phyloP scores from a whole-genome alignment of 495 filamentous ascomycete genomes.

The Jackrogersella minutella region DNA sequence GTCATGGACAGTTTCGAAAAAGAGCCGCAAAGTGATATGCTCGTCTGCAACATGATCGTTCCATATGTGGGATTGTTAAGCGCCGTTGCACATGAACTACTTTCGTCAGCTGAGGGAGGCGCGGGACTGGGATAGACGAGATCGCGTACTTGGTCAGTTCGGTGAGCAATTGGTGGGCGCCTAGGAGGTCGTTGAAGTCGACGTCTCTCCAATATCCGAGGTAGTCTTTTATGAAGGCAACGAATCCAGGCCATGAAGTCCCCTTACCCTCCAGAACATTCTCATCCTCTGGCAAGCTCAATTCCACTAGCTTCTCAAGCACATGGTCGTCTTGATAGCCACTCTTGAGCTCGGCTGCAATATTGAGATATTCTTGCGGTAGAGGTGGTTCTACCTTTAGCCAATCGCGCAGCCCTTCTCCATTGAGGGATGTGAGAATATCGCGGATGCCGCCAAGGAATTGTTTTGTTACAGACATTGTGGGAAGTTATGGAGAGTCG shows the following conservation, averaged over 20 bases:
- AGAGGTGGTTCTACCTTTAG: conserved; percentile 55
- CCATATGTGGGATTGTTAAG: conserved; percentile 81
- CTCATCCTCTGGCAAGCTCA: conserved; percentile 60
- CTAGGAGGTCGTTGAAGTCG: conserved; percentile 74
- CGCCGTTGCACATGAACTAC: conserved; percentile 78
- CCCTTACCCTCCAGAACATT: conserved; percentile 57
- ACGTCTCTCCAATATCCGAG: conserved; percentile 81
- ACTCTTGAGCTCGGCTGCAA: conserved; percentile 70
- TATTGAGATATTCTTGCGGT: conserved; percentile 69
- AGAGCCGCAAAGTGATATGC: conserved; percentile 76
- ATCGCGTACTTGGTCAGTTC: conserved; percentile 70
- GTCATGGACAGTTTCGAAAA: conserved; percentile 82
- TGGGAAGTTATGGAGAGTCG: not conserved
- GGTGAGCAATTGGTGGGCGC: conserved; percentile 77
- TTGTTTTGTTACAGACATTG: conserved; percentile 50
- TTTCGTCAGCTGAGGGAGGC: conserved; percentile 13
- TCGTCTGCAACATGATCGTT: conserved; percentile 76
- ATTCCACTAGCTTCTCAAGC: conserved; percentile 69
- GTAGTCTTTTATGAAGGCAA: conserved; percentile 79
- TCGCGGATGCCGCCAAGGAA: conserved; percentile 53
- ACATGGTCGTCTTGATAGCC: conserved; percentile 60
- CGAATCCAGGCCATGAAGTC: conserved; percentile 76
- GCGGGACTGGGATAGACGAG: not conserved
- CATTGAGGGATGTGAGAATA: conserved; percentile 51
- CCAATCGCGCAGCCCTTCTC: conserved; percentile 53